Base-by-base conservation (phyloP, 2,329 filamentous ascomycete genomes). In the Phyllosticta ampelicida region DNA sequence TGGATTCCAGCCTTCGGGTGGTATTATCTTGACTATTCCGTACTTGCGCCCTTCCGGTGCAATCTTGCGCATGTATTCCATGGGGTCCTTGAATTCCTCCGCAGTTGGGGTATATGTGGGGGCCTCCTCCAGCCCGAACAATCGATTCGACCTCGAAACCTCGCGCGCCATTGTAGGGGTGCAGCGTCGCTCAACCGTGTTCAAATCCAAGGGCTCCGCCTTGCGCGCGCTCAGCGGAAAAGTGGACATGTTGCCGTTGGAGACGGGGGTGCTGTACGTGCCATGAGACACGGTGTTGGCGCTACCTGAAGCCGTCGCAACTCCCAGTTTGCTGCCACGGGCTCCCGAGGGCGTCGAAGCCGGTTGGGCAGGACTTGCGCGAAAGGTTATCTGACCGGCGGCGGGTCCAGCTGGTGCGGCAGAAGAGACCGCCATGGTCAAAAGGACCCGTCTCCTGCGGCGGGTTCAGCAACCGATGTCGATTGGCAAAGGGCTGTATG, bases 11-110 rank as follows among this genome's bases (percentile, higher is more conserved):
- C 81, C 85, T 62, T 94, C 89, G 0, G 94, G 94, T 5, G 94
- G 94, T 59, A 99, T 88, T 62, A 99, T 89, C 74, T 96, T 96
- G 80, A 90, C 91, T 56, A 99, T 88, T 54, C 94, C 94, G 73
- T 88, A 97, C 66, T 91, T 84, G 63, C 80, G 83, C 21, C 89
- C 94, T 70, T 96, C 90, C 1, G 89, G 85, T 0, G 86, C 80
- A 64, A 99, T 96, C 73, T 92, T 96, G 70, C 86, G 86, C 66
- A 99, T 91, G 68, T 96, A 99, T 65, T 88, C 87, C 68, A 96
- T 85, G 0, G 94, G 94, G 66, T 99, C 91, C 67, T 86, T 89
- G 79, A 94, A 99, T 72, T 99, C 91, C 65, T 96, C 91, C 64
- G 90, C 86, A 0, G 89, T 96, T 29, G 94, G 94, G 63, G 85